Conservation (phyloP, 2,329 filamentous ascomycete genomes). For the Coniochaeta sp. region DNA sequence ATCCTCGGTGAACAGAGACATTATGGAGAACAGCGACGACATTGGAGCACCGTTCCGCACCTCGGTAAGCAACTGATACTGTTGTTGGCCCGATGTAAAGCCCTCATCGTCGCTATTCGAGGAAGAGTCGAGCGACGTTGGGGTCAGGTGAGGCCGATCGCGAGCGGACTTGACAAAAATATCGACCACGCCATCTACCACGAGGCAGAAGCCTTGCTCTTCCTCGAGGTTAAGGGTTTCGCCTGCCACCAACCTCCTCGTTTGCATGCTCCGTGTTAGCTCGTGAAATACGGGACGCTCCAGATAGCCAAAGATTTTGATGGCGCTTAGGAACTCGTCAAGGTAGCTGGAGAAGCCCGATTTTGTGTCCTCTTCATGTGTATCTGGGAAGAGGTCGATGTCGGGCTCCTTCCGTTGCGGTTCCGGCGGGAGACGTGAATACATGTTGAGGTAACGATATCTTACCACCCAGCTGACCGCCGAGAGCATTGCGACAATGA, state of each 20-base stretch:
- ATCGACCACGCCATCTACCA: constrained; percentile 92
- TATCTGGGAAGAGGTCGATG: constrained; percentile 89
- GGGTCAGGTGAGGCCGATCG: constrained; percentile 31
- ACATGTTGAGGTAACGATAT: constrained; percentile 96
- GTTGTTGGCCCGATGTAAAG: constrained; percentile 60
- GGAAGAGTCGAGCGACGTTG: constrained; percentile 27
- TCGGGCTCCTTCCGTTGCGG: constrained; percentile 94
- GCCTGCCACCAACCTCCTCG: constrained; percentile 87
- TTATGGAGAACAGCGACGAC: constrained; percentile 96
- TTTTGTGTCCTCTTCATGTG: constrained; percentile 83
- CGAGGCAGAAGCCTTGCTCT: constrained; percentile 95
- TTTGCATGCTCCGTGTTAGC: constrained; percentile 96
- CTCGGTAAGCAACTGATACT: constrained; percentile 91
- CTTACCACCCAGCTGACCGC: constrained; percentile 87
- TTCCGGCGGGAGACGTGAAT: constrained; percentile 85
- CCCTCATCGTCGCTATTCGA: constrained; percentile 61
- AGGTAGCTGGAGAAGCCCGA: constrained; percentile 91
- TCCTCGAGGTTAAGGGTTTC: constrained; percentile 94
- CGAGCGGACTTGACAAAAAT: constrained; percentile 93
- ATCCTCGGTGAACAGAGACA: constrained; percentile 95
- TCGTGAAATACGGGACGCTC: constrained; percentile 97
- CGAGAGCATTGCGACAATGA: constrained; percentile 70
- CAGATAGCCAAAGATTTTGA: constrained; percentile 97
- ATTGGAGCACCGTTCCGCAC: constrained; percentile 97
- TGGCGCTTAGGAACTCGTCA: constrained; percentile 95